These are phyloP conservation scores for Parachlorella kessleri DNA, from an alignment of 139 green algal species.

Conservation along the genomic window DNA sequence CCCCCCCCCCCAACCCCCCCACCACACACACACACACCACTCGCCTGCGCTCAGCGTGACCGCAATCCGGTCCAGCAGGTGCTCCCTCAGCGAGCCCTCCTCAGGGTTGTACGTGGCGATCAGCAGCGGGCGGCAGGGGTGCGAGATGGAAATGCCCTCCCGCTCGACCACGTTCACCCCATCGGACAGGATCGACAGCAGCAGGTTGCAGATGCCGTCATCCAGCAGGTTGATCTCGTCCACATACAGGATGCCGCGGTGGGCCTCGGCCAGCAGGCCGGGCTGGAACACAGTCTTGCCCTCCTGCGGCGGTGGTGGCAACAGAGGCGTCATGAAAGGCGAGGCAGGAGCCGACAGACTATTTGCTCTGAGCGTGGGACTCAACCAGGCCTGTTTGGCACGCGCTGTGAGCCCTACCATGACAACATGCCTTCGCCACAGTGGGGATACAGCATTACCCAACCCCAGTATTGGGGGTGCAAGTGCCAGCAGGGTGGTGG, in stretches of 20 bases:
- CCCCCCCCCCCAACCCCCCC: neutral
- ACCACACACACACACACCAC: neutral
- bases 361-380: no score
- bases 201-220: slow-evolving; percentile 97
- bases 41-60: slow-evolving; percentile 85
- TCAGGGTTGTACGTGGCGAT: slow-evolving; percentile 99
- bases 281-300: slow-evolving; percentile 98
- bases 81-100: slow-evolving; percentile 92
- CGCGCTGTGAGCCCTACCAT: no score
- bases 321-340: no score
- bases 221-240: slow-evolving; percentile 99
- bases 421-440: no score
- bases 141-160: slow-evolving; percentile 94
- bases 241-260: slow-evolving; percentile 92
- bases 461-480: no score
- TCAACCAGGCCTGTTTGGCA: no score
- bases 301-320: no score
- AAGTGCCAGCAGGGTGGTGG: no score
- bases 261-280: slow-evolving; percentile 94
- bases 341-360: no score
- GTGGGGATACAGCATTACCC: no score
- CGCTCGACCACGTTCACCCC: slow-evolving; percentile 97
- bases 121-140: slow-evolving; percentile 95
- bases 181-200: slow-evolving; percentile 95
- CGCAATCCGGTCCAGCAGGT: slow-evolving; percentile 98